Conservation (phyloP, 306 rosid genomes). For the Lagenaria siceraria region DNA sequence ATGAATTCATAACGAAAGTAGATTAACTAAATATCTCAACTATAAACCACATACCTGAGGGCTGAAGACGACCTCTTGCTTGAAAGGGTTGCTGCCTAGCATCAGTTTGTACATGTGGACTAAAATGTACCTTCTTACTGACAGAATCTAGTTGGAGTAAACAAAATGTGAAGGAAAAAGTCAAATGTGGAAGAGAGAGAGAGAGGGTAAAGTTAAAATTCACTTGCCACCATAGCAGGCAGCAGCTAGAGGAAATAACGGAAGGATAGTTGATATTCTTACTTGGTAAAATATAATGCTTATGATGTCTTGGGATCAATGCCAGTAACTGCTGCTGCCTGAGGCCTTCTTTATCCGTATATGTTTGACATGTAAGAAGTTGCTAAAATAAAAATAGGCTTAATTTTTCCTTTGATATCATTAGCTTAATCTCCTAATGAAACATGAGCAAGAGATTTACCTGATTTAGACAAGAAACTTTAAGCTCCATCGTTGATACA, state of each 20-base stretch:
- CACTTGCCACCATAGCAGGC: slow-evolving; percentile 1
- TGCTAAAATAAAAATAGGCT: slow-evolving; percentile 31
- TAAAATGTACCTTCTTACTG: slow-evolving; percentile 76
- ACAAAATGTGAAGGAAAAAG: slow-evolving; percentile 4
- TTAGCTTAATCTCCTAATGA: neutral
- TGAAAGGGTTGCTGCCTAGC: slow-evolving; percentile 39
- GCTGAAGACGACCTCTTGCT: slow-evolving; percentile 42
- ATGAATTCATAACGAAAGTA: neutral
- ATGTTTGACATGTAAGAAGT: slow-evolving; percentile 65
- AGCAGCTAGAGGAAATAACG: slow-evolving; percentile 14
- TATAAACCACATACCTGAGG: slow-evolving; percentile 45
- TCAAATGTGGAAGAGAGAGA: neutral
- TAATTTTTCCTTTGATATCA: slow-evolving; percentile 5
- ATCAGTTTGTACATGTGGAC: slow-evolving; percentile 41
- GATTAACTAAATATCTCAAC: slow-evolving; percentile 4
- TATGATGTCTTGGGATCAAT: slow-evolving; percentile 76
- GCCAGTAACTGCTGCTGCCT: slow-evolving; percentile 83
- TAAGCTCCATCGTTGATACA: slow-evolving; percentile 59
- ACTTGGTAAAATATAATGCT: slow-evolving; percentile 79
- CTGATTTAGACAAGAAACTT: slow-evolving; percentile 60
- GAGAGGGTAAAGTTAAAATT: slow-evolving; percentile 6
- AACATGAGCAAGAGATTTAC: slow-evolving; percentile 20
- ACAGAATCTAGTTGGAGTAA: slow-evolving; percentile 34
- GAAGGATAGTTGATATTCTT: slow-evolving; percentile 14
- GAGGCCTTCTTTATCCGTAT: slow-evolving; percentile 68